Evolutionary conservation across 164 flowering plant species (phyloP), one percentile per base, ranked within the genome.

Genomic region (Tinospora cordifolia): DNA sequence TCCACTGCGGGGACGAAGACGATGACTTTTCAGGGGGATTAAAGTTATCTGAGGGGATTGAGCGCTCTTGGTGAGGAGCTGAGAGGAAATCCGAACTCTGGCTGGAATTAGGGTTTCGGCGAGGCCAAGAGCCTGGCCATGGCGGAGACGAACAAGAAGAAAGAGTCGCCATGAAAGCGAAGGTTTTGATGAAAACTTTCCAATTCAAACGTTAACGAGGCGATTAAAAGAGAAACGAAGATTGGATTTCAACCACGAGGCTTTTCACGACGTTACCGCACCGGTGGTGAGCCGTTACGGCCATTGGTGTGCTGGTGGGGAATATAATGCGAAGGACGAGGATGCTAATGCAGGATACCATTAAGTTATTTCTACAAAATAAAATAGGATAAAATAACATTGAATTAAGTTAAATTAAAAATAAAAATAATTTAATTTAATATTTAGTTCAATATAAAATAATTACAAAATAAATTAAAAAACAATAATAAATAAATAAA

Each of bases 141-240:
- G 82, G 68, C 27, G 82, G 71, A 34, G 81, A 70, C 6, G 87
- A 69, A 47, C 70, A 72, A 10, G 85, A 72, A 40, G 90, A 83
- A 71, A 83, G 78, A 46, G 86, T 76, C 12, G 86, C 84, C 90
- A 87, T 87, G 59, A 60, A 3, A 22, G 71, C 49, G 2, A 4
- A 14, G 41, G 41, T 30, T 63, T 36, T 22, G 17, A 5, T 7
- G 8, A 62, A 22, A 67, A 54, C 4, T n/a, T n/a, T n/a, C 24
- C 9, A 2, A 54, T n/a, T 22, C 7, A 21, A 11, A 47, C 5
- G 5, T 30, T 30, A 30, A 30, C 8, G 19, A 14, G 19, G 14
- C 54, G 19, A 47, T 47, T 10, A 47, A 47, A 47, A 47, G 19
- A 47, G 19, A 12, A 8, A 47, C 3, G 19, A 47, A 8, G 19